phyloP scores from a whole-genome alignment of 73 alveolate genomes.

The Paramecium sonneborni region DNA sequence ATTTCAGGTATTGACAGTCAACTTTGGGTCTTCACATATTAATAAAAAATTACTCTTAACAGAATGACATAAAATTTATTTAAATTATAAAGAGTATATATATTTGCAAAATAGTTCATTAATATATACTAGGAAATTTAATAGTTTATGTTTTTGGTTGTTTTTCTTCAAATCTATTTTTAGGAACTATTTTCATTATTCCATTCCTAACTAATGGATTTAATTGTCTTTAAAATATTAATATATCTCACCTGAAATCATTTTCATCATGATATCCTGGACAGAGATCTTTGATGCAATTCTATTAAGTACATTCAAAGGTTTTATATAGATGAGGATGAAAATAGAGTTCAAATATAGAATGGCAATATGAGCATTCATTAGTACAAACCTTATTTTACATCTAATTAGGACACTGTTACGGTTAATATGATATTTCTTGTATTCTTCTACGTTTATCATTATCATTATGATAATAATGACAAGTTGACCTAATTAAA shows the following conservation, averaged over 20 bases:
- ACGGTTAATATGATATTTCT: conserved; percentile 66
- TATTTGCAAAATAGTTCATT: neutral
- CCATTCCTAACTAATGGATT: neutral
- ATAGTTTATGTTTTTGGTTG: neutral
- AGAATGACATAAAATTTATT: conserved; percentile 50
- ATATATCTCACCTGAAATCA: neutral
- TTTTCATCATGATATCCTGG: conserved; percentile 47
- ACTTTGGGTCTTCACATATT: neutral
- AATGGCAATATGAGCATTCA: conserved; percentile 69
- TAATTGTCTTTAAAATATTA: neutral
- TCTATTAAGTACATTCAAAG: conserved; percentile 22
- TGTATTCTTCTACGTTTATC: conserved; percentile 92
- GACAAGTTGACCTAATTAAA: conserved; percentile 72
- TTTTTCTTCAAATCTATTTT: neutral
- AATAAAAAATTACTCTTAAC: conserved; percentile 51
- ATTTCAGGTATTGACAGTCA: conserved; percentile 8
- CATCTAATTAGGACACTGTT: conserved; percentile 70
- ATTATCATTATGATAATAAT: conserved; percentile 93
- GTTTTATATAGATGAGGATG: conserved; percentile 69
- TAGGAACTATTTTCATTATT: conserved; percentile 7
- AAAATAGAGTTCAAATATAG: conserved; percentile 69
- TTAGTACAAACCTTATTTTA: conserved; percentile 35
- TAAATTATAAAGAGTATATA: neutral
- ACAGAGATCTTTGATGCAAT: neutral
- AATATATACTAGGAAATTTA: neutral